These are phyloP conservation scores for Stephania cephalantha DNA, from an alignment of 164 flowering plant species.

Conservation along the genomic window DNA sequence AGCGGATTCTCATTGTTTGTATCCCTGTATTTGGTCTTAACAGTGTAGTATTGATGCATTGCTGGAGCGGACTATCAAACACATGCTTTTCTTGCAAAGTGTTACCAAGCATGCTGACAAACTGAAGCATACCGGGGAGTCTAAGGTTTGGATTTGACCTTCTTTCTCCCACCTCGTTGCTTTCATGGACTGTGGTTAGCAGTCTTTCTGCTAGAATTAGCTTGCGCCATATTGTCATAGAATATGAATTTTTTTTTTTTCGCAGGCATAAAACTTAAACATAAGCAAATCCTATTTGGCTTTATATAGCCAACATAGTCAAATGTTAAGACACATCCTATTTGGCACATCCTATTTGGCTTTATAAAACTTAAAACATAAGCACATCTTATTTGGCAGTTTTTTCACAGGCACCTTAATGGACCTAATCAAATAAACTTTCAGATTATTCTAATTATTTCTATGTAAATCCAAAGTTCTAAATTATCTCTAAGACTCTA, in stretches of 20 bases:
- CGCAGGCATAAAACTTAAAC: neutral
- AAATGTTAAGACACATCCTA: no score
- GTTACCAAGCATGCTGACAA: conserved; percentile 97
- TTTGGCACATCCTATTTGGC: no score
- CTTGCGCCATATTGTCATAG: neutral
- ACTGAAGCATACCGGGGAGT: conserved; percentile 62
- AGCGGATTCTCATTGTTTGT: conserved; percentile 8
- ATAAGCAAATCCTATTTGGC: no score
- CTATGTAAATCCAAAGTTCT: no score
- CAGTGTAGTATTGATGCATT: conserved; percentile 99
- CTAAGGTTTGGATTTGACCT: conserved; percentile 47
- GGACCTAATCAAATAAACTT: no score
- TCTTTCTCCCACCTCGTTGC: neutral
- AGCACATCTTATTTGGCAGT: no score
- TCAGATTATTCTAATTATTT: no score
- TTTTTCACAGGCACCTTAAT: no score
- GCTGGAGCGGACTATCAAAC: conserved; percentile 90
- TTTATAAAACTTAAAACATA: no score
- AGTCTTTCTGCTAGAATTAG: neutral
- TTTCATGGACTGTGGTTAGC: neutral
- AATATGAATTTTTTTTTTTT: neutral
- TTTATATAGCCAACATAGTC: no score
- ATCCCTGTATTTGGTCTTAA: conserved; percentile 14
- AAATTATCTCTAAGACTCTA: no score
- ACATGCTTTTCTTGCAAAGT: conserved; percentile 97